Base-by-base conservation (phyloP, 192 early-diverging fungal species). In the Coemansia asiatica region DNA sequence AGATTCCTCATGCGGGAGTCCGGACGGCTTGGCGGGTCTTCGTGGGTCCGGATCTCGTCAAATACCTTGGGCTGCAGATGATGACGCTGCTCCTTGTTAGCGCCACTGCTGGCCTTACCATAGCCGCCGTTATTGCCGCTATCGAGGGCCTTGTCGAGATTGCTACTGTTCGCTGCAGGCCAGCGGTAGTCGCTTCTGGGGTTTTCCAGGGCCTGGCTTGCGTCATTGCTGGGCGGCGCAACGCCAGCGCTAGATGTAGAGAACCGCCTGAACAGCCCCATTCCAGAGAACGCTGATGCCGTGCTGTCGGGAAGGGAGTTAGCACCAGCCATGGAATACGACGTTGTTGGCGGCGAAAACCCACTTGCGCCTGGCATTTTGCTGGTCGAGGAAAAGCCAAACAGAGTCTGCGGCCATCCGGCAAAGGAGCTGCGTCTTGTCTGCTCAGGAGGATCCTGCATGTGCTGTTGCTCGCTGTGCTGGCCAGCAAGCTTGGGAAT, bases 1-100 rank as follows among this genome's bases (percentile, higher is more conserved):
- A 78, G 69, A 48, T 78, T 78, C 31, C 69, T 50, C 69, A 78
- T 78, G 50, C 75, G 69, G 51, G 75, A 78, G 67, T 78, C 75
- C 25, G 75, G 75, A 13, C 75, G 69, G 63, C 69, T 78, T 31
- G 69, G 75, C 18, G 75, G 69, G 19, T 64, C 63, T 31, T 72
- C 66, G 13, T 69, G 46, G 31, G 28, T 54, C 21, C 46, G 65
- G 44, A 72, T 61, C 19, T 72, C 75, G 21, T 72, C 66, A 1
- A 72, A 66, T 13, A 68, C 60, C 31, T 60, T 64, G 49, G 75
- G 65, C 60, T 66, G 69, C 26, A 60, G 65, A 21, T 64, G 68
- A 22, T 50, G 48, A 23, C 5, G n/a, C 4, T 5, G 48, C 6
- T 18, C 16, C 48, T 23, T 23, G 48, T 16, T 50, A 23, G 48